Evolutionary conservation across 2,329 filamentous ascomycete species (phyloP), one percentile per base, ranked within the genome.

Genomic region (Exophiala sideris): DNA sequence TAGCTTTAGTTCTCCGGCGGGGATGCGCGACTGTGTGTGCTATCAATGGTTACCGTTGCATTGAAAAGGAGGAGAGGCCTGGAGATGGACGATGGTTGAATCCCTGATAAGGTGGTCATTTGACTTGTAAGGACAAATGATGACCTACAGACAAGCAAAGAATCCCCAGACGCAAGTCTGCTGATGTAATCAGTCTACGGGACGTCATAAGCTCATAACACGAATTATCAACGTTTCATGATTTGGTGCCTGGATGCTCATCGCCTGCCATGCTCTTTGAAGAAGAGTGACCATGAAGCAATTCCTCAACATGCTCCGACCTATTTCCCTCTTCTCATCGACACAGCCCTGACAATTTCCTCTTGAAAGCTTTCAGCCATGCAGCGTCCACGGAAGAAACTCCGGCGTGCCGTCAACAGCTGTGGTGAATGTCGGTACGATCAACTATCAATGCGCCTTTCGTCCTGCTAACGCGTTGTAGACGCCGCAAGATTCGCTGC

Each of bases 401-500:
- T 50, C 34, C 48, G 48, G 29, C 48, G 48, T 9, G 24, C 34
- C 10, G 48, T 50, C 18, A 41, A 50, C 34, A 50, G 48, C 20
- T 50, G 48, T 44, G 16, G 41, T 14, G 48, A 50, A 12, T 50
- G 48, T 50, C 29, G 34, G 48, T 44, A 21, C 11, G 14, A 5
- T 47, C 8, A 4, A 8, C 16, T 35, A 11, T 16, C 5, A 10
- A 12, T 38, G 35, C 35, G 5, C 35, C 35, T 38, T 16, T 5
- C 5, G 16, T 20, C 48, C 42, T 11, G 41, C 39, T 33, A 12
- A 41, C 29, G 6, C 9, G 29, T 41, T 29, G 80, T 71, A 79
- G 79, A 65, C 72, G 76, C 47, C 74, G 79, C 21, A 83, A 83
- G 67, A 72, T 77, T 5, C 70, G 73, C 1, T 83, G 80, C 61